Evolutionary conservation across 2,329 filamentous ascomycete genomes (phyloP).

Genomic region (Trichoderma sp.): DNA sequence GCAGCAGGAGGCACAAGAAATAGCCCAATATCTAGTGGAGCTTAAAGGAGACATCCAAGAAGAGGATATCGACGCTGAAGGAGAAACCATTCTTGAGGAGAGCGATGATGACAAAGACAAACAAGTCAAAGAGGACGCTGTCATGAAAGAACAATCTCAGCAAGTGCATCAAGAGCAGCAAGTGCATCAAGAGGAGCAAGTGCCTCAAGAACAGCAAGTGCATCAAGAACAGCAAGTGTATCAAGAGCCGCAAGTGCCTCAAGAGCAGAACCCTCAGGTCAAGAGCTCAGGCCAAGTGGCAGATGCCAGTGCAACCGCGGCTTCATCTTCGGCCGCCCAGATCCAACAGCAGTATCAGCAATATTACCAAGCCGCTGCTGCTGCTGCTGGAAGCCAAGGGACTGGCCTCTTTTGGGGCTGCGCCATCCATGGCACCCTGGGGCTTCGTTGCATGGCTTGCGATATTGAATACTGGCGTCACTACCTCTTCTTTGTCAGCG

Average conservation of each 20-base stretch:
- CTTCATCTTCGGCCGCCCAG: background rate
- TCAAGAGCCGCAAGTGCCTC: background rate
- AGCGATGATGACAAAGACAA: background rate
- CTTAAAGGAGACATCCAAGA: background rate
- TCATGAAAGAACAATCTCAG: background rate
- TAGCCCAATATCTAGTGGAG: background rate
- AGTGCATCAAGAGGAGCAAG: background rate
- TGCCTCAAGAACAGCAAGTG: too few species aligned
- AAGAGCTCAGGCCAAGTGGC: slow-evolving; percentile 1
- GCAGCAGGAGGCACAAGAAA: background rate
- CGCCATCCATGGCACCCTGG: background rate
- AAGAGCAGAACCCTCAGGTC: background rate
- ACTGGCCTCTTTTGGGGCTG: background rate
- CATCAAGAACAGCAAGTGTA: background rate
- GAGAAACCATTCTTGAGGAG: background rate
- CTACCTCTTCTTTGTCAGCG: background rate
- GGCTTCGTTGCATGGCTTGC: background rate
- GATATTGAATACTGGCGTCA: slow-evolving; percentile 14
- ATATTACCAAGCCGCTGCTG: background rate
- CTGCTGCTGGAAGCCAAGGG: background rate
- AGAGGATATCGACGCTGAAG: background rate
- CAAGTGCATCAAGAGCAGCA: background rate
- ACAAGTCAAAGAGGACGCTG: background rate
- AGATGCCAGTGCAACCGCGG: background rate
- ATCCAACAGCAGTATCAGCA: background rate